Percentiles rank a stretch among this genome's conserved stretches.
Conservation (phyloP, 345 rosid genomes). For the Luvunga scandens region DNA sequence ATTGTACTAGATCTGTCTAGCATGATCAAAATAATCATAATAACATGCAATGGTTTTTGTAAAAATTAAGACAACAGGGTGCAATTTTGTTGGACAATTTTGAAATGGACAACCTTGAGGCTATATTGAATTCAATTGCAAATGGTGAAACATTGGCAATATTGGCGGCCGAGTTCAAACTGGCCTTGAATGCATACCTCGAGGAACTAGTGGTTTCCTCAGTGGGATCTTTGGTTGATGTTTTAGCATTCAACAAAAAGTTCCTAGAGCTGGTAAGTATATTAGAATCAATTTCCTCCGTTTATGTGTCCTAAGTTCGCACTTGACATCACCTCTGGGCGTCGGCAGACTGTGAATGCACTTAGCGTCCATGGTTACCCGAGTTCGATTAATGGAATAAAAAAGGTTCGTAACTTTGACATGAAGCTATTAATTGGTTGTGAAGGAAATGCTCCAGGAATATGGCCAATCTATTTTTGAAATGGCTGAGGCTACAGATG, state of each 20-base stretch:
- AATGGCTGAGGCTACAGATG: slow-evolving; percentile 28
- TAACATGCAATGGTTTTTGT: background rate
- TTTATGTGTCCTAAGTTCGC: background rate
- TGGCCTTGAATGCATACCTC: slow-evolving; percentile 25
- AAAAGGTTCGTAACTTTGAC: too few species aligned
- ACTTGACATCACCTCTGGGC: background rate
- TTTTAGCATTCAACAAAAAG: slow-evolving; percentile 27
- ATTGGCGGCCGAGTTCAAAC: slow-evolving; percentile 25
- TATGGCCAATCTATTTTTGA: slow-evolving; percentile 27
- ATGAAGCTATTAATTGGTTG: background rate
- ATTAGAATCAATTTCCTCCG: background rate
- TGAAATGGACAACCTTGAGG: slow-evolving; percentile 14
- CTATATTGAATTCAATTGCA: background rate
- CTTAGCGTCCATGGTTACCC: too few species aligned
- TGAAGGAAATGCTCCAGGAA: slow-evolving; percentile 33
- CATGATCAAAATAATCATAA: background rate
- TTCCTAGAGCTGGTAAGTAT: slow-evolving; percentile 25
- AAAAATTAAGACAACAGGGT: slow-evolving; percentile 24
- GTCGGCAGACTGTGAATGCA: too few species aligned
- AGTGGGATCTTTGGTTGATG: slow-evolving; percentile 29
- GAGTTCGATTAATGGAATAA: too few species aligned
- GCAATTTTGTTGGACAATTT: slow-evolving; percentile 30
- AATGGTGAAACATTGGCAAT: slow-evolving; percentile 22
- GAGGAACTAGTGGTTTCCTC: slow-evolving; percentile 27
- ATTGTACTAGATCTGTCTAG: background rate